Conservation (phyloP, 2,329 filamentous ascomycete genomes). For the Ophiostoma populinum region DNA sequence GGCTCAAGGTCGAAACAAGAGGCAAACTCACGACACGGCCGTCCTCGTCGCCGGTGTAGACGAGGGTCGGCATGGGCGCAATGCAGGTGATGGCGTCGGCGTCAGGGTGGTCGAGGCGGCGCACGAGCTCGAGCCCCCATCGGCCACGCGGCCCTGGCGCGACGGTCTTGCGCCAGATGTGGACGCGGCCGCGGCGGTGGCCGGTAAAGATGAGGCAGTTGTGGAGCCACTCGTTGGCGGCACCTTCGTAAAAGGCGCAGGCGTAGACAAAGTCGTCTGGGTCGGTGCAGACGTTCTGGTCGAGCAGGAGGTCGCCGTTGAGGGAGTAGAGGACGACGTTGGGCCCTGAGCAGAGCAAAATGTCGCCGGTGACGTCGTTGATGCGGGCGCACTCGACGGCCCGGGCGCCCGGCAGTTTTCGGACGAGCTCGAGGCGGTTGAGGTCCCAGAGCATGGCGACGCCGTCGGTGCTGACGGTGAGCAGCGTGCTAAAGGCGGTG, state of each 20-base stretch:
- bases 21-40: conserved; percentile 60
- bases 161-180: conserved; percentile 46
- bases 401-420: conserved; percentile 43
- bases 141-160: conserved; percentile 36
- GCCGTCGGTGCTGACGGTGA: conserved; percentile 69
- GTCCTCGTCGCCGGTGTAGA: conserved; percentile 90
- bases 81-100: conserved; percentile 67
- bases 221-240: conserved; percentile 81
- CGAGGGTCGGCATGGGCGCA: conserved; percentile 59
- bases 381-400: conserved; percentile 60
- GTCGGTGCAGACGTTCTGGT: conserved; percentile 54
- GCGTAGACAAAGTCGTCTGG: conserved; percentile 62
- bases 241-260: conserved; percentile 85
- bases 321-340: conserved; percentile 67
- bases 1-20: background rate
- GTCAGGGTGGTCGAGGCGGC: conserved; percentile 68
- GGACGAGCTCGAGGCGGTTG: conserved; percentile 74
- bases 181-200: conserved; percentile 67
- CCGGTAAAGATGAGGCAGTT: conserved; percentile 77
- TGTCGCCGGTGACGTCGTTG: conserved; percentile 81
- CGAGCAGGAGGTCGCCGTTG: conserved; percentile 68
- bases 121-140: conserved; percentile 65
- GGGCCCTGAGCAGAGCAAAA: conserved; percentile 65
- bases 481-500: conserved; percentile 71
- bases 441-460: conserved; percentile 80